Evolutionary conservation across 768 basidiomycete genomes (phyloP).

Genomic region (Boletus bicolor): DNA sequence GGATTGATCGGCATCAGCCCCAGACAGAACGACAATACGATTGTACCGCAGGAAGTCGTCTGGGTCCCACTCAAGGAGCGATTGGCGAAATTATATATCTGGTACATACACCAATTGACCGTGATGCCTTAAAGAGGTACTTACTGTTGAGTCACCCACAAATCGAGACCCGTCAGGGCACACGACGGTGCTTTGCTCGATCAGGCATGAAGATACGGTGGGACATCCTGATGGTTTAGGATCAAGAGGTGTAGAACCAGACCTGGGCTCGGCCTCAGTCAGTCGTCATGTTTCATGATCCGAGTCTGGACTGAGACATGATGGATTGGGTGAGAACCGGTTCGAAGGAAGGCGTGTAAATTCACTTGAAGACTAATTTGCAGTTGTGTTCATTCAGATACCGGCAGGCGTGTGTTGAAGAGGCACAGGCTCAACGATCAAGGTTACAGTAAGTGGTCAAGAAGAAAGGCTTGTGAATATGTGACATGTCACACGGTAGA

Average conservation of each 20-base stretch:
- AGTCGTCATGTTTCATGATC: not conserved
- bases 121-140: no score
- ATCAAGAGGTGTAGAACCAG: not conserved
- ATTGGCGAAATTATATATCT: not conserved
- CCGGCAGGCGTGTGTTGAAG: not conserved
- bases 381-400: no score
- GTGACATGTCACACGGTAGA: constrained; percentile 21
- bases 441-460: not conserved
- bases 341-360: no score
- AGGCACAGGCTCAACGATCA: not conserved
- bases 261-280: not conserved
- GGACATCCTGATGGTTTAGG: no score
- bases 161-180: not conserved
- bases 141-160: not conserved
- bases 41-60: not conserved
- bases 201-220: not conserved
- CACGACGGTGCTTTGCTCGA: not conserved
- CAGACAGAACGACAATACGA: not conserved
- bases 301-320: not conserved
- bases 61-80: not conserved
- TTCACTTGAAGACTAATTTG: not conserved
- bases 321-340: not conserved
- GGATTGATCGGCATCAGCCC: not conserved
- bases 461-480: not conserved
- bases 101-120: not conserved